These are phyloP conservation scores for Neoboletus brunneissimus DNA, from an alignment of 768 basidiomycete genomes.

Conservation along the genomic window DNA sequence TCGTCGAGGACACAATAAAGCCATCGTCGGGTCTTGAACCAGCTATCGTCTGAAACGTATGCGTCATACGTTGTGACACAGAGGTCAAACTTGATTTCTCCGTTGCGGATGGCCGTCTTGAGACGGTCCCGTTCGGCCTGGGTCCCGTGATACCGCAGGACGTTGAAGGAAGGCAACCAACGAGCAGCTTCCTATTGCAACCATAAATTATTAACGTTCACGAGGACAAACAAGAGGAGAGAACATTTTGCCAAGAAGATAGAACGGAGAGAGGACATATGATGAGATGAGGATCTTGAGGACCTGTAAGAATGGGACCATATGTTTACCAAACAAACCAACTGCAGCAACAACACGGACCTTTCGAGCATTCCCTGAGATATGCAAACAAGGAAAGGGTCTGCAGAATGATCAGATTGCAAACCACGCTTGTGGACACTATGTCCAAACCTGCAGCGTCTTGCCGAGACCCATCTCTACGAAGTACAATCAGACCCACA, in stretches of 20 bases:
- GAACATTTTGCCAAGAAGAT: constrained; percentile 54
- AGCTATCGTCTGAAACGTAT: constrained; percentile 53
- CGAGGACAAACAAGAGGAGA: constrained; percentile 1
- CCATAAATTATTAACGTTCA: not conserved
- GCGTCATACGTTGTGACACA: constrained; percentile 69
- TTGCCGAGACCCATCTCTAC: constrained; percentile 63
- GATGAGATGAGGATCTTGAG: constrained; percentile 62
- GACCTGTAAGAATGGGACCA: constrained; percentile 23
- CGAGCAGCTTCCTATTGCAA: constrained; percentile 46
- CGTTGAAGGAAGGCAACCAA: constrained; percentile 51
- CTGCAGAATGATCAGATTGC: constrained; percentile 22
- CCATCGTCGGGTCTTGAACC: constrained; percentile 62
- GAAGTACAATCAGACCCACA: not conserved
- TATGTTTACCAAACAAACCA: not conserved
- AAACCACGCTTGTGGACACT: not conserved
- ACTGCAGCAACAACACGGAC: constrained; percentile 23
- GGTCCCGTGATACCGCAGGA: constrained; percentile 62
- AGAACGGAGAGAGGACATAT: constrained; percentile 72
- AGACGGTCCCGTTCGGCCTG: constrained; percentile 53
- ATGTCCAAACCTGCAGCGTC: constrained; percentile 49
- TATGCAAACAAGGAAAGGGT: constrained; percentile 67
- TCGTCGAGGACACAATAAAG: constrained; percentile 61
- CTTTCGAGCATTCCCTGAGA: constrained; percentile 51
- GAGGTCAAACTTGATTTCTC: constrained; percentile 41
- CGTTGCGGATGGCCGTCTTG: constrained; percentile 41